A percentile compares a stretch with the other conserved stretches of the same genome.
Conservation (phyloP, 1,139 yeast species). For the Candida freyschussii region DNA sequence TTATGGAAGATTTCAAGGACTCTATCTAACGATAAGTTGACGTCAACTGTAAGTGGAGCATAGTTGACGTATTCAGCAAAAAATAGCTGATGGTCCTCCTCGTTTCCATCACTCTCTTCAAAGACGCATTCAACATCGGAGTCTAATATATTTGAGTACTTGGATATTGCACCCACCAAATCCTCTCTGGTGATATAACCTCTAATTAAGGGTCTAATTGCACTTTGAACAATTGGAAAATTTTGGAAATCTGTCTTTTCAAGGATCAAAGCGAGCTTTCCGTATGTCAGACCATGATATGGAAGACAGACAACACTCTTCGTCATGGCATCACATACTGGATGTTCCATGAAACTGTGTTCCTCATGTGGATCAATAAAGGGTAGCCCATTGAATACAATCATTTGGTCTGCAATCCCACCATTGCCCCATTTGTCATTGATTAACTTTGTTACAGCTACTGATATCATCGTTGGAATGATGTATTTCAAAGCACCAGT, state of each 20-base stretch:
- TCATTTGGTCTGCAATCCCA: constrained; percentile 96
- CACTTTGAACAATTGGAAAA: constrained; percentile 46
- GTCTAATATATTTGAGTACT: constrained; percentile 8
- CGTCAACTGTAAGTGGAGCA: constrained; percentile 60
- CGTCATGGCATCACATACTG: constrained; percentile 66
- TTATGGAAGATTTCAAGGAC: constrained; percentile 68
- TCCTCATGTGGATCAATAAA: constrained; percentile 71
- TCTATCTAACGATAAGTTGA: constrained; percentile 53
- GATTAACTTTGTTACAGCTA: constrained; percentile 80
- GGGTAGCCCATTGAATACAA: constrained; percentile 83
- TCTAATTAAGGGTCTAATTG: constrained; percentile 21
- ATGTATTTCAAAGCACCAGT: constrained; percentile 91
- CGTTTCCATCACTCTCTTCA: constrained; percentile 12
- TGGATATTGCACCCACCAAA: constrained; percentile 7
- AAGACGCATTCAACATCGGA: constrained; percentile 19
- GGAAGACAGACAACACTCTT: constrained; percentile 46
- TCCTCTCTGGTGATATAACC: constrained; percentile 22
- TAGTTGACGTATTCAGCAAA: constrained; percentile 44
- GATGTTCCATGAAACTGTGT: constrained; percentile 44
- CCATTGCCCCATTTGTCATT: constrained; percentile 72
- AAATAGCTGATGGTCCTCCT: constrained; percentile 27
- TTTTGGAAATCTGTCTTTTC: constrained; percentile 41
- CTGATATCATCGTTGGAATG: constrained; percentile 93
- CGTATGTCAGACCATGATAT: constrained; percentile 34
- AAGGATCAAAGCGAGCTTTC: constrained; percentile 29